Base-by-base conservation (phyloP, 768 basidiomycete genomes). In the Dendrothele bispora region DNA sequence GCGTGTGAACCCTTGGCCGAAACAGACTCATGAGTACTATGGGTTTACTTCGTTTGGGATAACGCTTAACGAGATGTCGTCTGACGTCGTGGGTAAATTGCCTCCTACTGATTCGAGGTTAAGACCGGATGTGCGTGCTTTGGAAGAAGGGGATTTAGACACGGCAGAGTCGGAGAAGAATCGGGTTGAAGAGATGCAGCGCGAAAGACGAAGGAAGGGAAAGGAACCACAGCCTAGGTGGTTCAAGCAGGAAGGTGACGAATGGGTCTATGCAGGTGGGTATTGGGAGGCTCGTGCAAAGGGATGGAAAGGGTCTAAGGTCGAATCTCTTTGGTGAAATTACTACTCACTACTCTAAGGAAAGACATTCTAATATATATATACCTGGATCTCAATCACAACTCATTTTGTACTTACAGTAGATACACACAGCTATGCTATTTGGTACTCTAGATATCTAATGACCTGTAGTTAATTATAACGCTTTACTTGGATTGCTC, bases 41-140 rank as follows among this genome's bases (percentile, higher is more conserved):
- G 91, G 91, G 11, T 91, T 93, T 64, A 91, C 91, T 3, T 71
- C 74, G 21, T 93, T 84, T 58, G 83, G 82, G 11, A 84, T 92
- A 51, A 84, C 86, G 11, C 70, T 93, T 45, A 92, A 93, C 63
- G 90, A 92, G 62, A 76, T 92, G 28, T 84, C 87, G 5, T 70
- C 68, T 36, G 83, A 88, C 58, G 62, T 91, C 5, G 66, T 73
- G 43, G 78, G 71, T 5, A 81, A 74, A 55, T 66, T 94, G 14
- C 86, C 90, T 8, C 78, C 81, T 1, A 92, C 91, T 5, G 91
- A 95, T 61, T 93, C 92, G 8, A 78, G 91, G 35, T 74, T 77
- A 55, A 78, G 91, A 26, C 86, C 91, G 4, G 91, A 93, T 66
- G 85, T 94, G 37, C 72, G 88, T 15, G 88, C 89, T 5, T 70